Conservation (phyloP, 768 basidiomycete genomes). For the Dioszegia hungarica region DNA sequence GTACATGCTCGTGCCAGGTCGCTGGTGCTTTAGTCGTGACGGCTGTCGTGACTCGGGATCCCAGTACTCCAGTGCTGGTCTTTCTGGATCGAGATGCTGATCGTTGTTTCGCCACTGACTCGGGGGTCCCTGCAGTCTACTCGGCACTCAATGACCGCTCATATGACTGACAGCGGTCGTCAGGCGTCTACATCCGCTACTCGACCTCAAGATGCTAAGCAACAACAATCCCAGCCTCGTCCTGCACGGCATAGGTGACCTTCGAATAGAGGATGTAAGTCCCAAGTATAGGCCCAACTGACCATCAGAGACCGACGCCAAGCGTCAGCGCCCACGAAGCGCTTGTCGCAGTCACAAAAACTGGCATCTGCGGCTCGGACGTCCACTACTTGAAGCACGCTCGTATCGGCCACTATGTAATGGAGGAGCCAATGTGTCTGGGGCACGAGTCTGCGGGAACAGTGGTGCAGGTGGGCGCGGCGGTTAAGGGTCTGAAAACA, state of each 20-base stretch:
- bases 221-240: slow-evolving; percentile 42
- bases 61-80: too few species aligned
- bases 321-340: slow-evolving; percentile 61
- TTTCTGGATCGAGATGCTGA: too few species aligned
- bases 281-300: not conserved
- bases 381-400: slow-evolving; percentile 16
- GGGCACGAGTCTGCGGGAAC: slow-evolving; percentile 19
- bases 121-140: too few species aligned
- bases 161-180: too few species aligned
- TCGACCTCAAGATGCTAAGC: not conserved
- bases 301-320: slow-evolving; percentile 29
- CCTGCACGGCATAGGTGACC: slow-evolving; percentile 42
- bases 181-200: too few species aligned
- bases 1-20: too few species aligned
- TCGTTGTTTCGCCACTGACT: too few species aligned
- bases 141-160: too few species aligned
- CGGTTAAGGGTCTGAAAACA: slow-evolving; percentile 54
- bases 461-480: slow-evolving; percentile 6
- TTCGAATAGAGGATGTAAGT: slow-evolving; percentile 39
- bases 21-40: too few species aligned
- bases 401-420: slow-evolving; percentile 8
- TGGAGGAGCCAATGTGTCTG: slow-evolving; percentile 19
- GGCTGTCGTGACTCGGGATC: too few species aligned
- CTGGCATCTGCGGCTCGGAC: slow-evolving; percentile 51
- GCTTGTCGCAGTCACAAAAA: slow-evolving; percentile 81